These are phyloP conservation scores for Conticribra weissflogii DNA, from an alignment of 108 stramenopile species.

Conservation along the genomic window DNA sequence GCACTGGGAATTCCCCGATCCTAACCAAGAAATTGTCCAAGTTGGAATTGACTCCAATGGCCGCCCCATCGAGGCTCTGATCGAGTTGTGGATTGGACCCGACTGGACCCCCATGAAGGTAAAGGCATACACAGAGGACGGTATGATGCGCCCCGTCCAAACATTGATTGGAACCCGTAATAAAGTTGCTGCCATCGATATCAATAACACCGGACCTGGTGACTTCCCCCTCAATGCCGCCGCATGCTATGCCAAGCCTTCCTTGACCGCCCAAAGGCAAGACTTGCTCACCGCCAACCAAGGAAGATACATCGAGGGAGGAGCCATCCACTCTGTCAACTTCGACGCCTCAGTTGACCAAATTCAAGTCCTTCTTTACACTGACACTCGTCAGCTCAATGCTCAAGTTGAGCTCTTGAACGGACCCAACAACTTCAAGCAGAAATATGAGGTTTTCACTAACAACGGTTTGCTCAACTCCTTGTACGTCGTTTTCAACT, in stretches of 20 bases:
- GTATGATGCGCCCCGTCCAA: constrained; percentile 57
- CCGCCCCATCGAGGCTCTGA: constrained; percentile 49
- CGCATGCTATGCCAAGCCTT: constrained; percentile 45
- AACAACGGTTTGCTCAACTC: constrained; percentile 59
- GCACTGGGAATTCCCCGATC: constrained; percentile 58
- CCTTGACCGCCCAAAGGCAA: constrained; percentile 44
- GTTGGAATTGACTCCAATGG: constrained; percentile 58
- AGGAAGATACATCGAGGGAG: constrained; percentile 56
- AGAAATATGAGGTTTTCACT: constrained; percentile 58
- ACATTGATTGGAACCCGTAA: constrained; percentile 57
- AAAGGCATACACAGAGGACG: constrained; percentile 62
- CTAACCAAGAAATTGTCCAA: constrained; percentile 58
- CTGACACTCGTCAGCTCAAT: constrained; percentile 57
- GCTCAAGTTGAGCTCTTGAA: constrained; percentile 57
- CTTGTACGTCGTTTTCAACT: constrained; percentile 56
- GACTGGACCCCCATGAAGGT: constrained; percentile 69
- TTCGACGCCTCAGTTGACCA: constrained; percentile 54
- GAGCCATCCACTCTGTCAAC: constrained; percentile 53
- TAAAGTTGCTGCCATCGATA: constrained; percentile 58
- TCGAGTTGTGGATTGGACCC: constrained; percentile 62
- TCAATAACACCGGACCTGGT: constrained; percentile 56
- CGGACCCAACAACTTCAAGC: constrained; percentile 63
- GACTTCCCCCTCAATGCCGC: constrained; percentile 62
- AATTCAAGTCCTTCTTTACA: constrained; percentile 55
- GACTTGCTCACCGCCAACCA: constrained; percentile 52